Evolutionary conservation across 768 basidiomycete genomes (phyloP), one percentile per base, ranked within the genome.

Genomic region (Naganishia friedmannii): DNA sequence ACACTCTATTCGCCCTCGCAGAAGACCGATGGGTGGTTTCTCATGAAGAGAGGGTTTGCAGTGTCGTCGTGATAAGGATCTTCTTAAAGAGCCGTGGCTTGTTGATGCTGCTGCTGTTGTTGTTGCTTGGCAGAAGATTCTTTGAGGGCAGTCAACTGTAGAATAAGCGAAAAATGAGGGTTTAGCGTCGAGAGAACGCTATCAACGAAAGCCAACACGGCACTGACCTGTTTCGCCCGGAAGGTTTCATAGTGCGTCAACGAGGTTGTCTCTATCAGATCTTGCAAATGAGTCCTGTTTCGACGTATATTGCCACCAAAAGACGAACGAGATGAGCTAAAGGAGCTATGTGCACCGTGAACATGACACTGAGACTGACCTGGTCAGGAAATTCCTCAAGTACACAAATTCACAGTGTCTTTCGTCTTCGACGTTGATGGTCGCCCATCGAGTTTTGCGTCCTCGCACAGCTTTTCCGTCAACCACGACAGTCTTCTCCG

Each of bases 171-270:
- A n/a, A n/a, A n/a, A n/a, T n/a, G n/a, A n/a, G n/a, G n/a, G n/a
- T n/a, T n/a, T n/a, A n/a, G n/a, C n/a, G n/a, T n/a, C n/a, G n/a
- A n/a, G n/a, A n/a, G n/a, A n/a, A n/a, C n/a, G n/a, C n/a, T n/a
- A n/a, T n/a, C n/a, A n/a, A n/a, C n/a, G n/a, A n/a, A n/a, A 9
- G 21, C 23, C 39, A 6, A 45, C 21, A 17, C n/a, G 12, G 3
- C n/a, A 58, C 69, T 55, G 23, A 76, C 77, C 84, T 99, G 95
- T 84, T 97, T 97, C 76, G 93, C 95, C 74, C 95, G 88, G 92
- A 99, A 99, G 10, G 94, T 93, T 85, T 99, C 95, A 81, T 98
- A 99, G 83, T 99, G 95, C 81, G 95, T 96, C 82, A 94, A 91
- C 13, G 96, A 93, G 12, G 96, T 98, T 68, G 95, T 96, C 85